Evolutionary conservation across 257 asterid species (phyloP), one percentile per base, ranked within the genome.

Genomic region (Petrea volubilis): DNA sequence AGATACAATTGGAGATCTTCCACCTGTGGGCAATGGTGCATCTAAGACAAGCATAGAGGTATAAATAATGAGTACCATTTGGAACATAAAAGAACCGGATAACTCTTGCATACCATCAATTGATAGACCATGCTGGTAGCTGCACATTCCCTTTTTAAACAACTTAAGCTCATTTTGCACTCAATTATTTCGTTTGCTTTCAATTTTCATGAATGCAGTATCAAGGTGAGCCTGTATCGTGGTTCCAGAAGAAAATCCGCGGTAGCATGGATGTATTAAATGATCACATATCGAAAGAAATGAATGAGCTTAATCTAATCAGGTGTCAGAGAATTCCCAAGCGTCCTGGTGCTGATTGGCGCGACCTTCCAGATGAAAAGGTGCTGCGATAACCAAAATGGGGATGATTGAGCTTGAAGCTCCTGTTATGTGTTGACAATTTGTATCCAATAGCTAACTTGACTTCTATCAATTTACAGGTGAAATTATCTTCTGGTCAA

Each of bases 1-100:
- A 81, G 99, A 94, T 73, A 94, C 99, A 33, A 91, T 94, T 60
- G 96, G 91, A 41, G 99, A 94, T 82, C 99, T 94, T 73, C 97
- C 97, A 34, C 88, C 86, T 66, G 98, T 94, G 50, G 76, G 72
- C 67, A 91, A 94, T 65, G 99, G 99, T 66, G 96, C 97, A 72
- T 82, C 93, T 14, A 81, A 76, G 28, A 49, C 81, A 31, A 84
- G 55, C 61, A 33, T 89, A 68, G 88, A 88, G 97, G 98, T 93
- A 67, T 28, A 27, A 57, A 68, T 23, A 13, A 68, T 24, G 25
- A 21, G 52, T 27, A 46, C 51, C 41, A 29, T 44, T 9, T n/a
- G 43, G 20, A 14, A 64, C 47, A 17, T 17, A 13, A 47, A 41
- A 7, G 17, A 41, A 28, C 33, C 59, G n/a, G 6, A 18, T 41